These are phyloP conservation scores for Acanthamoeba rhysodes DNA, from an alignment of 208 protist genomes.

Conservation along the genomic window DNA sequence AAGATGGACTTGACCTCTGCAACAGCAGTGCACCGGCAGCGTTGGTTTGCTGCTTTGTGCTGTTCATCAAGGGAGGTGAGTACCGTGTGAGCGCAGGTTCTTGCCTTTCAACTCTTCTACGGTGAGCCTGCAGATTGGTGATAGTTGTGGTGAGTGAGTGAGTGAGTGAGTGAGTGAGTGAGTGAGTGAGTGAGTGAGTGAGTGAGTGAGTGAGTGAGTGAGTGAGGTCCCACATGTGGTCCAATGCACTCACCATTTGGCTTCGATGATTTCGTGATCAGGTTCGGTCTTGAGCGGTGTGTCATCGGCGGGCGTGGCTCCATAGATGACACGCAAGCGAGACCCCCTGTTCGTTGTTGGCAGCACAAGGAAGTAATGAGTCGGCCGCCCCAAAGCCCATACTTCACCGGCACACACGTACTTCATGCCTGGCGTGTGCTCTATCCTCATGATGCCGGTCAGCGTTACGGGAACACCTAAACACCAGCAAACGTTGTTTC, in stretches of 20 bases:
- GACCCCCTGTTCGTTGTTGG: background rate
- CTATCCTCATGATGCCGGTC: background rate
- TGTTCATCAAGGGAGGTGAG: background rate
- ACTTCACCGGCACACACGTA: background rate
- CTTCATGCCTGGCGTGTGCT: constrained; percentile 62
- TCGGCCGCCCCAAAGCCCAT: too few species aligned
- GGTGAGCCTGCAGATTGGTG: background rate
- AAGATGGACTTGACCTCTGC: constrained; percentile 65
- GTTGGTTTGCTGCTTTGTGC: background rate
- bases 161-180: background rate
- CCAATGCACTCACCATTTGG: background rate
- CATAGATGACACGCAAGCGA: constrained; percentile 58
- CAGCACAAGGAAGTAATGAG: too few species aligned
- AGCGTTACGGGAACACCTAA: constrained; percentile 29
- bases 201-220: too few species aligned
- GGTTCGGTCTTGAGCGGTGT: constrained; percentile 56
- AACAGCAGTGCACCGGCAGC: background rate
- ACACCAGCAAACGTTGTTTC: too few species aligned
- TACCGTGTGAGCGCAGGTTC: background rate
- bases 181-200: background rate
- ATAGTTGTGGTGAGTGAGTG: background rate
- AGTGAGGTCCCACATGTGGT: background rate
- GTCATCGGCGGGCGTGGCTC: background rate
- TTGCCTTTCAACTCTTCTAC: background rate
- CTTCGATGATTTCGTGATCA: constrained; percentile 53